phyloP scores from a whole-genome alignment of 257 asterid genomes.

The Linaria vulgaris region DNA sequence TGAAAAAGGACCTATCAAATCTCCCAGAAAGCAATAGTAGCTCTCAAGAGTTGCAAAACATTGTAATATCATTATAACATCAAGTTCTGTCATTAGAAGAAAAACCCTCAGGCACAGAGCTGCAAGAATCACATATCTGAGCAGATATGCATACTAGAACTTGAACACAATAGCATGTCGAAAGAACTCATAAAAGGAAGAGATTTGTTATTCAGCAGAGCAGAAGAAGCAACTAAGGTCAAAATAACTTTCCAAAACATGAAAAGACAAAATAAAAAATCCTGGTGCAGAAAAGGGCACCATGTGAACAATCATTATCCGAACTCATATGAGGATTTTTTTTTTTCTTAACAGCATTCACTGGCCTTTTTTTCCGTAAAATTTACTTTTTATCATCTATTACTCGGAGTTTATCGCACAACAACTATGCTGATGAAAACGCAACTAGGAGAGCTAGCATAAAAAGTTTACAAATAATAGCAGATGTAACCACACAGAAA shows the following conservation, averaged over 20 bases:
- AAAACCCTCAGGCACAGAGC: neutral
- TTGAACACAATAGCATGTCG: neutral
- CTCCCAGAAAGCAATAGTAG: constrained; percentile 4
- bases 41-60: constrained; percentile 10
- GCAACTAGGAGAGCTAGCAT: too few relatives aligned
- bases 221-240: neutral
- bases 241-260: neutral
- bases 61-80: neutral
- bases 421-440: too few relatives aligned
- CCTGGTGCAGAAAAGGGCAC: neutral
- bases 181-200: neutral
- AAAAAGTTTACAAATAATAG: too few relatives aligned
- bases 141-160: neutral
- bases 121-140: neutral
- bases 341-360: neutral
- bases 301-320: neutral
- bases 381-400: neutral
- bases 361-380: neutral
- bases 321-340: neutral
- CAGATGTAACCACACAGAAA: neutral
- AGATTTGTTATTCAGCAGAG: neutral
- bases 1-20: neutral
- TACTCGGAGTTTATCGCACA: neutral
- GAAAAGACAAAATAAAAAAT: neutral
- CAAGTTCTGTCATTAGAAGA: constrained; percentile 4